Conservation (phyloP, 106 monocot species). For the Vanilla planifolia region DNA sequence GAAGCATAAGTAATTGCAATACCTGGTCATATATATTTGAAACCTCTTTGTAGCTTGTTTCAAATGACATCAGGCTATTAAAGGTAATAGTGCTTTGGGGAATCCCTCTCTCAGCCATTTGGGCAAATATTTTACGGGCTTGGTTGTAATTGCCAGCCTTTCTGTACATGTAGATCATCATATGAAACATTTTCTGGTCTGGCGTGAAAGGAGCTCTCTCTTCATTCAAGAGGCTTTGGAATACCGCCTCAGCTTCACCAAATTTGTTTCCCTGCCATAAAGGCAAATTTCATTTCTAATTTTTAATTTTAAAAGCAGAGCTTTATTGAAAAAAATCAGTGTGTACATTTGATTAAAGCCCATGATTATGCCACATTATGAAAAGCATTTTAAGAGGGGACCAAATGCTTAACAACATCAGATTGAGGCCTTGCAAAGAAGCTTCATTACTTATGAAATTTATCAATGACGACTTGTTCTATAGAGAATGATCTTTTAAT, state of each 20-base stretch:
- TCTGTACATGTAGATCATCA: constrained; percentile 99
- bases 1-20: neutral
- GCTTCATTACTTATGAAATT: too few species aligned
- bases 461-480: too few species aligned
- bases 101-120: constrained; percentile 72
- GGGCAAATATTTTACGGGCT: constrained; percentile 78
- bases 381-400: too few species aligned
- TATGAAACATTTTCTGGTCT: constrained; percentile 97
- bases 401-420: too few species aligned
- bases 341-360: too few species aligned
- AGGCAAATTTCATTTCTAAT: neutral
- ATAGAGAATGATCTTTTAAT: too few species aligned
- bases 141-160: constrained; percentile 81
- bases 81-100: constrained; percentile 80
- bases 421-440: too few species aligned
- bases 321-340: too few species aligned
- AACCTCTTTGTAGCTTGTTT: constrained; percentile 87
- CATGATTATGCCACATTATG: too few species aligned
- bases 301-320: too few species aligned
- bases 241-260: constrained; percentile 65
- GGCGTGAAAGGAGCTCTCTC: constrained; percentile 74
- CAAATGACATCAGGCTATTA: constrained; percentile 97
- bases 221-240: constrained; percentile 63
- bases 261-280: constrained; percentile 66
- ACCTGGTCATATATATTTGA: constrained; percentile 98